Percentiles rank a stretch among this genome's conserved stretches.
Evolutionary conservation across 345 rosid genomes (phyloP).

Genomic region (Kernera saxatilis): DNA sequence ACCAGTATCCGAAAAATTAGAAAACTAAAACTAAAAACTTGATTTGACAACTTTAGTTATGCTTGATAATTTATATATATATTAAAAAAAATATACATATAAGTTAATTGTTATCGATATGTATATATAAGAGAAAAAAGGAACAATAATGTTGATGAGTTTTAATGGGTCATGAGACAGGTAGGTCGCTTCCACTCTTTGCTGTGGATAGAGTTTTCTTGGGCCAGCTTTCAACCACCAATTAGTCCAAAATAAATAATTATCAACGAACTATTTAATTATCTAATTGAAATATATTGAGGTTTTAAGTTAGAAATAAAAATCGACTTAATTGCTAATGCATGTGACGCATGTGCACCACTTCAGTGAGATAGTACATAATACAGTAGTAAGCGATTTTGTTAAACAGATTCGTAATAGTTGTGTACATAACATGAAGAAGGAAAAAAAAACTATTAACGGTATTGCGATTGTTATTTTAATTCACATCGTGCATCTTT

Average conservation of each 20-base stretch:
- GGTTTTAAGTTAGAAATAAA: background rate
- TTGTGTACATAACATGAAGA: background rate
- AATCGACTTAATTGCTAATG: slow-evolving; percentile 24
- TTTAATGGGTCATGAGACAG: slow-evolving; percentile 27
- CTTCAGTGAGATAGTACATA: slow-evolving; percentile 6
- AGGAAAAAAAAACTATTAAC: background rate
- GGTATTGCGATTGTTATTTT: background rate
- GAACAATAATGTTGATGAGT: slow-evolving; percentile 13
- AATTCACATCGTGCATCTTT: slow-evolving; percentile 21
- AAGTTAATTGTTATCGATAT: background rate
- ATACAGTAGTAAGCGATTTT: background rate
- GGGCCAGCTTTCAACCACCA: slow-evolving; percentile 33
- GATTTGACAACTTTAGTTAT: background rate
- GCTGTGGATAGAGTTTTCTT: slow-evolving; percentile 17
- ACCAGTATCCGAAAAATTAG: background rate
- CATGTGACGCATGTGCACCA: slow-evolving; percentile 37
- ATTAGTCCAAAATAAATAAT: background rate
- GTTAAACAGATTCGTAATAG: background rate
- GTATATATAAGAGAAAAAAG: background rate
- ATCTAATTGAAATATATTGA: slow-evolving; percentile 11
- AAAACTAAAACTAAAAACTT: background rate
- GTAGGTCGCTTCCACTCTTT: slow-evolving; percentile 20
- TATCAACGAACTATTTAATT: slow-evolving; percentile 4
- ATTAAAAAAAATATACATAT: background rate
- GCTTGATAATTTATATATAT: background rate